Base-by-base conservation (phyloP, 2,329 filamentous ascomycete species). In the Colletotrichum limetticola region DNA sequence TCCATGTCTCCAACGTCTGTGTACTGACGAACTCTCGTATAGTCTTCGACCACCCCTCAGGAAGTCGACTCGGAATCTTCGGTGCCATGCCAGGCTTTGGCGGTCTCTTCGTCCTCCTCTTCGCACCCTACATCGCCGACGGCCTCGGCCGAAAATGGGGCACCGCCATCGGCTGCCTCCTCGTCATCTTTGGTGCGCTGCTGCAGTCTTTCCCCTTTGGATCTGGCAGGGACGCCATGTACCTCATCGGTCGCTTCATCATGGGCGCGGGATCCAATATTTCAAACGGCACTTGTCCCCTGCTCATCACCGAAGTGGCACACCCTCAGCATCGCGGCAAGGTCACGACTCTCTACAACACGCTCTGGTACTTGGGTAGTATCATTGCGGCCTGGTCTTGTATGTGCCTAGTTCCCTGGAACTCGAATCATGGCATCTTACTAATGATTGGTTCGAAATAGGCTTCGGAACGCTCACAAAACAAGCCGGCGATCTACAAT, bases 251-350 rank as follows among this genome's bases (percentile, higher is more conserved):
- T 65, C 83, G 88, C 66, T 87, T 89, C 76, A 79, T 90, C 68
- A 84, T 90, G 61, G 88, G 88, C 63, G 87, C 90, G 58, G 87
- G 87, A 42, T 85, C 85, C 77, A 84, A 82, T 61, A 78, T 88
- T 46, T 81, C 84, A 2, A 85, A 87, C 71, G 81, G 85, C 71
- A 83, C 84, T 1, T 84, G 85, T 9, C 86, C 86, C 1, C 79
- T 88, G 22, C 80, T 88, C 7, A 81, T 88, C 35, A 83, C 83
- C n/a, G 86, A 88, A 78, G 79, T 88, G 46, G 83, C 82, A 77
- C 86, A 88, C 76, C 86, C 86, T 12, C 85, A 86, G 75, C 85
- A 88, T 75, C 81, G 86, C 69, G 86, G 81, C 61, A 81, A 81
- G 63, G 80, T 88, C 52, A 88, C 85, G 1, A 82, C 86, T 12